These are phyloP conservation scores for Pleurotus pulmonarius DNA, from an alignment of 768 basidiomycete genomes.

Conservation along the genomic window DNA sequence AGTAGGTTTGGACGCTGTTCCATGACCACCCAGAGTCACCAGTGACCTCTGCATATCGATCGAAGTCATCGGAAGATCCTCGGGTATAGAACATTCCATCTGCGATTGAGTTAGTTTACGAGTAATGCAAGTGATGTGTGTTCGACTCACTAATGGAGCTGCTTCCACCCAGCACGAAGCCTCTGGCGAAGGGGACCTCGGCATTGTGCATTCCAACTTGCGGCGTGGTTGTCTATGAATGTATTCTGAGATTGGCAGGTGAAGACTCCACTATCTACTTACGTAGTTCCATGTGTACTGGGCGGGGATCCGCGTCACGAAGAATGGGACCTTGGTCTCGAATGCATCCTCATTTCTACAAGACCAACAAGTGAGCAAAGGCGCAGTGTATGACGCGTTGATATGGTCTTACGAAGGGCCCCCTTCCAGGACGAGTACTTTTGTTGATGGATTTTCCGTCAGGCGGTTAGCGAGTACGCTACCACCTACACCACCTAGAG, in stretches of 20 bases:
- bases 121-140: neutral
- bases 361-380: neutral
- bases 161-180: constrained; percentile 15
- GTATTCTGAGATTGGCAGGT: neutral
- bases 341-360: neutral
- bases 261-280: neutral
- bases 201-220: constrained; percentile 14
- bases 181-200: constrained; percentile 13
- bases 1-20: constrained; percentile 20
- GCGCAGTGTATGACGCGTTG: too few relatives aligned
- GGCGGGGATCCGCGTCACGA: neutral
- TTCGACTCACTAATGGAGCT: constrained; percentile 18
- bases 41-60: constrained; percentile 18
- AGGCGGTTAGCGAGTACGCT: constrained; percentile 6
- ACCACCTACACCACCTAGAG: constrained; percentile 1
- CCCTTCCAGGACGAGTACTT: constrained; percentile 7
- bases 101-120: constrained; percentile 1
- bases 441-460: constrained; percentile 1
- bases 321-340: constrained; percentile 7
- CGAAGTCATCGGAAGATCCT: constrained; percentile 21
- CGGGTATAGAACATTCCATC: constrained; percentile 23
- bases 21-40: constrained; percentile 27
- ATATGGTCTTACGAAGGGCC: neutral
- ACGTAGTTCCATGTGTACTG: constrained; percentile 8
- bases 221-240: constrained; percentile 18